Base-by-base conservation (phyloP, 441 rosid species). In the Corymbia calophylla region DNA sequence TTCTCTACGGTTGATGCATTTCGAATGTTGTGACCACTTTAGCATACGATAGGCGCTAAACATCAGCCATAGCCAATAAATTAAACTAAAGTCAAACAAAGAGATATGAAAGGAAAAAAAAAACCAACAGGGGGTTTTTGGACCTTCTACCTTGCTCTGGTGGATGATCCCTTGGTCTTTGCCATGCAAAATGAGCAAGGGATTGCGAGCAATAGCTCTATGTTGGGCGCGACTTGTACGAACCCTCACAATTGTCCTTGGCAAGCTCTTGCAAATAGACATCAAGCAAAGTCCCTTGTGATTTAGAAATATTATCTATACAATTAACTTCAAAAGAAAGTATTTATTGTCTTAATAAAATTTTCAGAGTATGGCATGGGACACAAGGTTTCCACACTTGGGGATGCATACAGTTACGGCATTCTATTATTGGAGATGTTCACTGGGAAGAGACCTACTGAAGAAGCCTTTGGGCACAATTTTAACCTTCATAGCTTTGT, bases 161-260 rank as follows among this genome's bases (percentile, higher is more conserved):
- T 12, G 23, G 6, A 31, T 11, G 32, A 62, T 13, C 70, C 1
- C 18, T 29, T 62, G 68, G 70, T 5, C 35, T 14, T 16, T 62
- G 5, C 70, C 35, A 14, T 29, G 70, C 70, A 29, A 14, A 3
- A 32, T 29, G 18, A 62, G 18, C 3, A 18, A 62, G 70, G 70
- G 18, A 31, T 62, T 62, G 32, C 17, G 2, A 62, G 70, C 35
- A 32, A 62, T 29, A 2, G 0, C 70, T 29, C 35, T 29, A 29
- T 62, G 18, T 62, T 29, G 32, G 4, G 16, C 2, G 8, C 0
- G 2, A 62, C 0, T 1, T 0, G 29, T 8, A 1, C 1, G 32
- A 62, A 2, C 9, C 35, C 70, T 29, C 5, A 7, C 35, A 12
- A 62, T 3, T 13, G 2, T 62, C 18, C 4, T 12, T 29, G 9